Evolutionary conservation across 2,329 filamentous ascomycete species (phyloP).

Genomic region (Diaporthe humulicola): DNA sequence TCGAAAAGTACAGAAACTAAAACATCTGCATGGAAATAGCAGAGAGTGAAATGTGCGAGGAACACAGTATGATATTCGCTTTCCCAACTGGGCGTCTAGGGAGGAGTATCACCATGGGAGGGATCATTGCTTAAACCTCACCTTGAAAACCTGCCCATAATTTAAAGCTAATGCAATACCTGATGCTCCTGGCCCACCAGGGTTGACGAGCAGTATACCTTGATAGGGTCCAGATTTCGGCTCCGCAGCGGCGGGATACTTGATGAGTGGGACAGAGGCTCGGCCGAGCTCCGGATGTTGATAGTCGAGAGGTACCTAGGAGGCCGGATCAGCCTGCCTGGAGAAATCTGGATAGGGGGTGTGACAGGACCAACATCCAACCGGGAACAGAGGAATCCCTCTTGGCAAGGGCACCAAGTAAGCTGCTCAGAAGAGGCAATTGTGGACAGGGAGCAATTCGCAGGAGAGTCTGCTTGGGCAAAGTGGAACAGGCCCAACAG

Average conservation of each 20-base stretch:
- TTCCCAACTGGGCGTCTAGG: background rate
- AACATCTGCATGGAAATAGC: background rate
- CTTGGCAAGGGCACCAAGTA: conserved; percentile 45
- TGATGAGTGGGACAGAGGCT: conserved; percentile 38
- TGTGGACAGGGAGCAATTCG: background rate
- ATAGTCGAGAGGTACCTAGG: conserved; percentile 40
- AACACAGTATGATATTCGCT: background rate
- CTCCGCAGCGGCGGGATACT: conserved; percentile 33
- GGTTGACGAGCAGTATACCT: conserved; percentile 23
- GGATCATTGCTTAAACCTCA: background rate
- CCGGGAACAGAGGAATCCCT: conserved; percentile 44
- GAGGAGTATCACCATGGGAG: background rate
- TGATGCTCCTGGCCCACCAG: conserved; percentile 13
- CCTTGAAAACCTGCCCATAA: background rate
- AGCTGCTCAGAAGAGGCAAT: conserved; percentile 37
- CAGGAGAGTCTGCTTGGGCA: background rate
- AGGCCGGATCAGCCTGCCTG: background rate
- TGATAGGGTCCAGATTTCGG: conserved; percentile 34
- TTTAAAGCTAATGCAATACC: background rate
- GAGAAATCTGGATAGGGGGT: background rate
- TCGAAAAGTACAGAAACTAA: background rate
- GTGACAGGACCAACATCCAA: conserved; percentile 39
- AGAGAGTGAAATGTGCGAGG: background rate
- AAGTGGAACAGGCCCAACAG: background rate
- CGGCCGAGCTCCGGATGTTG: conserved; percentile 35